Evolutionary conservation across 1,284 basidiomycete genomes (phyloP).

Genomic region (Vanrija sp.): DNA sequence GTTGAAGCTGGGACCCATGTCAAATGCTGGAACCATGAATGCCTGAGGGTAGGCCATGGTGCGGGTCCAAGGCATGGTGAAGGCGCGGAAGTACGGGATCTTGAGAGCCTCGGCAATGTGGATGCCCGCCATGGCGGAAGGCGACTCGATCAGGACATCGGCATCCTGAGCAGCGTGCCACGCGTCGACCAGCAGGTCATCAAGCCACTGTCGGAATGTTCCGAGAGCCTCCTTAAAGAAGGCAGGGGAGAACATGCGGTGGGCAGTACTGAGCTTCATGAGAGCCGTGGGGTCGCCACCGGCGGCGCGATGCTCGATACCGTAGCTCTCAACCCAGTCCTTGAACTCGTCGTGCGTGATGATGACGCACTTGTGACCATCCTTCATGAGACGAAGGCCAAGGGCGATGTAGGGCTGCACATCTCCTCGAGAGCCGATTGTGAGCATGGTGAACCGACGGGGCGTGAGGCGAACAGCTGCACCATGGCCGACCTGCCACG

Average conservation of each 20-base stretch:
- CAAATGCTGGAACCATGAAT: constrained; percentile 56
- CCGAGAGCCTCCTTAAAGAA: constrained; percentile 70
- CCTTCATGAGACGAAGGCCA: constrained; percentile 50
- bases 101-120: constrained; percentile 75
- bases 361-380: constrained; percentile 57
- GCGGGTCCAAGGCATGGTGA: constrained; percentile 70
- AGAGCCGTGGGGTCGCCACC: constrained; percentile 75
- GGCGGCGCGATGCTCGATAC: constrained; percentile 64
- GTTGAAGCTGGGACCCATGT: constrained; percentile 49
- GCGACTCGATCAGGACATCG: constrained; percentile 63
- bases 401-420: constrained; percentile 54
- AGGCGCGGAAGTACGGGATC: constrained; percentile 64
- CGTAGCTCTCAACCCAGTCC: constrained; percentile 60
- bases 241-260: constrained; percentile 76
- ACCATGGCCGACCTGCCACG: constrained; percentile 7
- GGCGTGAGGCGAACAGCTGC: constrained; percentile 27
- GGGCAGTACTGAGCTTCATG: constrained; percentile 52
- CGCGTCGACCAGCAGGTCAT: constrained; percentile 64
- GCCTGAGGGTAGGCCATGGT: constrained; percentile 65
- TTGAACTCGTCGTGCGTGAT: constrained; percentile 64
- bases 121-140: constrained; percentile 73
- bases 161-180: constrained; percentile 69
- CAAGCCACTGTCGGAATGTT: constrained; percentile 70
- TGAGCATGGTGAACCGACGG: constrained; percentile 47
- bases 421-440: constrained; percentile 53